Conservation (phyloP, 495 filamentous ascomycete species). For the Neurospora sp. region DNA sequence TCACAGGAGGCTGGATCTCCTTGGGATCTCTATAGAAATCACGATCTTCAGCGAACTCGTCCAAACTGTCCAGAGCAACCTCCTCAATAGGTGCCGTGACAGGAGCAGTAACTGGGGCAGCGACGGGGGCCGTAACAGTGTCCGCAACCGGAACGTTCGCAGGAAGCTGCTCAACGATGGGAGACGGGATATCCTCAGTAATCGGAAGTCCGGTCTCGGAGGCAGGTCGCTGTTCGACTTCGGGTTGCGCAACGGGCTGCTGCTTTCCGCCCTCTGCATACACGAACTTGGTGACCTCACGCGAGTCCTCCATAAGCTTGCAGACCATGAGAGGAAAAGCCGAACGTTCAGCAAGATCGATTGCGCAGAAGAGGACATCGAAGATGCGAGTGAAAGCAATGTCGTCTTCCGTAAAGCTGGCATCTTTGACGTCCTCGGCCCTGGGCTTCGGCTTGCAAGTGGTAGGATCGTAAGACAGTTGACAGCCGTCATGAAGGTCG, state of each 20-base stretch:
- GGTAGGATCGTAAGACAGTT: slow-evolving; percentile 17
- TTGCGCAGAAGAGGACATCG: slow-evolving; percentile 13
- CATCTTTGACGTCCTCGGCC: slow-evolving; percentile 11
- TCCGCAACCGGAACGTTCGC: background rate
- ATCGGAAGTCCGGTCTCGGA: background rate
- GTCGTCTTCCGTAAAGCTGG: slow-evolving; percentile 9
- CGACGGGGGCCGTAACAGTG: background rate
- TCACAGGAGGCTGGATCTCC: background rate
- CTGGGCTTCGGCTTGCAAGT: slow-evolving; percentile 15
- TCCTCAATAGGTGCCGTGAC: background rate
- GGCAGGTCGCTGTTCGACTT: background rate
- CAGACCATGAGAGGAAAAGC: slow-evolving; percentile 13
- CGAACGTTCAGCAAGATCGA: slow-evolving; percentile 14
- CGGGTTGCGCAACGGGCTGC: background rate
- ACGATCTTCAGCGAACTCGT: slow-evolving; percentile 17
- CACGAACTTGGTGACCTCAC: slow-evolving; percentile 9
- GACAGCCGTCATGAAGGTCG: slow-evolving; percentile 18
- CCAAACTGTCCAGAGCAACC: slow-evolving; percentile 7
- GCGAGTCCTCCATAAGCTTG: slow-evolving; percentile 1
- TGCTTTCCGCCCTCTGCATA: slow-evolving; percentile 16
- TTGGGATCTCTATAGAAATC: slow-evolving; percentile 11
- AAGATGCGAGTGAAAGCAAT: slow-evolving; percentile 13
- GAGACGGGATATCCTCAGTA: background rate
- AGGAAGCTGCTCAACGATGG: background rate
- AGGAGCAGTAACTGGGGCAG: background rate